phyloP scores from a whole-genome alignment of 1,139 yeast genomes.

The Scheffersomyces parashehatae region DNA sequence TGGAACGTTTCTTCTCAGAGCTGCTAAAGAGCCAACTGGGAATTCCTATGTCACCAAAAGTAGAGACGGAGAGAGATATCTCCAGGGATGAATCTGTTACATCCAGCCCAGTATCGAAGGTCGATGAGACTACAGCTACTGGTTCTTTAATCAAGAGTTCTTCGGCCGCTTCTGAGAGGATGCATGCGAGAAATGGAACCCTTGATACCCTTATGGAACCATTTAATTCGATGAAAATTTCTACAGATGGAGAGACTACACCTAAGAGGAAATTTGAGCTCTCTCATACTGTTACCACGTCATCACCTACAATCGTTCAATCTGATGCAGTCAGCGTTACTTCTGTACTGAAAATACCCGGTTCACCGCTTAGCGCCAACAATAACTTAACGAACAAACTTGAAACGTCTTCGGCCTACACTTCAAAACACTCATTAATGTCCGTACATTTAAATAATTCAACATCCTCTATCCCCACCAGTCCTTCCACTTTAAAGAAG shows the following conservation, averaged over 20 bases:
- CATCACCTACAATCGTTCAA: conserved; percentile 17
- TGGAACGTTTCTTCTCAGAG: conserved; percentile 40
- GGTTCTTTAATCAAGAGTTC: conserved; percentile 1
- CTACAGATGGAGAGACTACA: conserved; percentile 7
- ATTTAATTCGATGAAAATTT: conserved; percentile 10
- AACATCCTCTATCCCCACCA: conserved; percentile 8
- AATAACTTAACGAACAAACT: conserved; percentile 27
- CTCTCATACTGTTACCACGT: conserved; percentile 19
- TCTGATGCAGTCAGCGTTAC: conserved; percentile 14
- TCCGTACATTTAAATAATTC: conserved; percentile 9
- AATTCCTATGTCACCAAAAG: conserved; percentile 7
- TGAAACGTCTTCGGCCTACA: conserved; percentile 14
- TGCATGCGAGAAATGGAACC: conserved; percentile 5
- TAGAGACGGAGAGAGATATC: background rate
- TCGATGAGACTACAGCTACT: conserved; percentile 10
- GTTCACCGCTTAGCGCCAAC: conserved; percentile 30
- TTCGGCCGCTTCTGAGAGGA: background rate
- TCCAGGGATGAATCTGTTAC: background rate
- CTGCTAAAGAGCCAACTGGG: conserved; percentile 5
- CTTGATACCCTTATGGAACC: conserved; percentile 17
- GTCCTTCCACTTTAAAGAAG: conserved; percentile 18
- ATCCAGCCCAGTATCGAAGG: conserved; percentile 1
- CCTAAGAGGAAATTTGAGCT: conserved; percentile 18
- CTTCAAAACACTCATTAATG: conserved; percentile 13
- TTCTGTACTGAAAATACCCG: conserved; percentile 12